Evolutionary conservation across 2,329 filamentous ascomycete species (phyloP), one percentile per base, ranked within the genome.

Genomic region (Neonectria faginata): DNA sequence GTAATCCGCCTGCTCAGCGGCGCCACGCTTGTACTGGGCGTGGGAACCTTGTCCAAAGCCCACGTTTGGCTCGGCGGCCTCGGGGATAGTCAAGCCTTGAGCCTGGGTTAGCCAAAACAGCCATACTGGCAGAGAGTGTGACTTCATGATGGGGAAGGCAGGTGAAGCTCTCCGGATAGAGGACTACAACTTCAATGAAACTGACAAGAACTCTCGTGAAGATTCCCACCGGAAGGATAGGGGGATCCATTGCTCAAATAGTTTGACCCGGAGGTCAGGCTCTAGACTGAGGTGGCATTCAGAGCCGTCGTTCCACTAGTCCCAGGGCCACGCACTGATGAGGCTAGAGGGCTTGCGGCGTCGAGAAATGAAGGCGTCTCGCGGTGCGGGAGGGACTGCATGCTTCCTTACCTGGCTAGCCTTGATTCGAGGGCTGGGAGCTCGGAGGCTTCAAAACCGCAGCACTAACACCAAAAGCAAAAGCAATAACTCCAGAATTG

Each of bases 91-190:
- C 53, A 70, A 57, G 22, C 57, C 73, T 66, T 74, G 73, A 51
- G 62, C 67, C 41, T 68, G 64, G 16, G 69, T 74, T 65, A 74
- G 72, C 69, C 71, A 74, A 50, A 74, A 60, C 55, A 74, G 66
- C 73, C 73, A 74, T 65, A 72, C 20, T 47, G 73, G 70, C 52
- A 74, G 55, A 27, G 69, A 47, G 20, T 61, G 56, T 20, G 70
- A 68, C 62, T 60, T 74, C 72, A 74, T 74, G 53, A 50, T 71
- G 68, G 59, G 25, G 20, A 62, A 66, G 45, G 29, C 27, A 50
- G 54, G 47, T 44, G 33, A 44, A 51, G 52, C 36, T 52, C 65
- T 57, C 59, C 42, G 42, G 50, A 57, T 48, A 27, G 59, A 67
- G 45, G 62, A 59, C 50, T 61, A 60, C 55, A 60, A 53, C 64